Percentiles rank a stretch among this genome's conserved stretches.
Evolutionary conservation across 2,329 filamentous ascomycete genomes (phyloP).

Genomic region (Sporothrix dimorphospora): DNA sequence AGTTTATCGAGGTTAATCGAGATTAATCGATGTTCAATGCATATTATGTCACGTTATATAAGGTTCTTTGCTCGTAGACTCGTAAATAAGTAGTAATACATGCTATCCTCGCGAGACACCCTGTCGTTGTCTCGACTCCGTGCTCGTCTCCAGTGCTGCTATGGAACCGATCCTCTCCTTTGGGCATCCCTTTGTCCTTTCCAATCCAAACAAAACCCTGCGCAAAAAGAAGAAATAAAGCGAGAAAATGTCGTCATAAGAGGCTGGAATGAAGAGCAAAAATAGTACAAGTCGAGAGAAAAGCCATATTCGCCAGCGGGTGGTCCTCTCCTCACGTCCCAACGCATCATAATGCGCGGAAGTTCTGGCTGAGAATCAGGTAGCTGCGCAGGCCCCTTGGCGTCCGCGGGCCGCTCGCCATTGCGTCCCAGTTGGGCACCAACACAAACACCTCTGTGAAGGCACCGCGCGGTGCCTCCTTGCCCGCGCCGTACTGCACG

Average conservation of each 20-base stretch:
- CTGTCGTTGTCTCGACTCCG: neutral
- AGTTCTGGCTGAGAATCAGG: slow-evolving; percentile 74
- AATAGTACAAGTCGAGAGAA: neutral
- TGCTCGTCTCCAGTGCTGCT: neutral
- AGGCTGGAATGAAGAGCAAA: neutral
- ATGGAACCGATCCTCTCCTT: neutral
- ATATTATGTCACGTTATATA: neutral
- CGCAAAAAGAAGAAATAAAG: neutral
- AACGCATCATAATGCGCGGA: slow-evolving; percentile 54
- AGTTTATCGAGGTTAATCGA: too few species aligned
- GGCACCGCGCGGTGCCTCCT: slow-evolving; percentile 64
- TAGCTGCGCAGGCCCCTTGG: slow-evolving; percentile 59
- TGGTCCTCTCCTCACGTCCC: neutral
- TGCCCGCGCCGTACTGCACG: slow-evolving; percentile 68
- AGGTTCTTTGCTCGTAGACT: neutral
- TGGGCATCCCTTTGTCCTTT: neutral
- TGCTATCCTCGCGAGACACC: neutral
- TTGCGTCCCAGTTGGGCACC: slow-evolving; percentile 70
- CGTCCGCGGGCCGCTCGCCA: slow-evolving; percentile 54
- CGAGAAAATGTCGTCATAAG: neutral
- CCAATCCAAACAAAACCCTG: neutral
- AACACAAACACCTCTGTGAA: slow-evolving; percentile 83
- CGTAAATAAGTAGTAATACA: neutral
- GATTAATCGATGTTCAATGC: too few species aligned
- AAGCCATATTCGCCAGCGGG: neutral